Percentiles rank a stretch among this genome's conserved stretches.
These are phyloP conservation scores for Leonotis leonurus DNA, from an alignment of 257 asterid species.

Conservation along the genomic window DNA sequence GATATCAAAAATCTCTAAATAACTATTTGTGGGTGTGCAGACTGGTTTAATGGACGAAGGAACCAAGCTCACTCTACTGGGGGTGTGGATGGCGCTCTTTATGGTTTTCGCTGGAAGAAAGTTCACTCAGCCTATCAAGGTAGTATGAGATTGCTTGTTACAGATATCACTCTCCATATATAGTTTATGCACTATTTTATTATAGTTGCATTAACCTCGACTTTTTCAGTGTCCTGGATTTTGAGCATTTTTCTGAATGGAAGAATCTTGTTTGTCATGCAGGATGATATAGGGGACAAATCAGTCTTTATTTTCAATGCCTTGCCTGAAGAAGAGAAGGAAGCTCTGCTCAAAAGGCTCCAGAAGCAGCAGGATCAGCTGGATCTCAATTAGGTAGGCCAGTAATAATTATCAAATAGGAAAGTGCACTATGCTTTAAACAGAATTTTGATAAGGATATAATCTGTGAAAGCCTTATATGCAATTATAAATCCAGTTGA, in stretches of 20 bases:
- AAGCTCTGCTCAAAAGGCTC: slow-evolving; percentile 41
- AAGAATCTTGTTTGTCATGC: neutral
- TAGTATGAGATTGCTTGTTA: slow-evolving; percentile 10
- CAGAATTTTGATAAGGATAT: neutral
- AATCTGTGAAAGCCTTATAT: neutral
- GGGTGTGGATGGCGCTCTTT: too few species aligned
- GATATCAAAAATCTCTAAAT: too few species aligned
- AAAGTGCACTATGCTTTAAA: slow-evolving; percentile 4
- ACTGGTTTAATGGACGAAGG: slow-evolving; percentile 79
- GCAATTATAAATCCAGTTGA: neutral
- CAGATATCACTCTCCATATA: neutral
- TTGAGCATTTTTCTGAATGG: neutral
- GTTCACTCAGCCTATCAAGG: slow-evolving; percentile 91
- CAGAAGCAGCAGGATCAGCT: slow-evolving; percentile 33
- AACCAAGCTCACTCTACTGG: too few species aligned
- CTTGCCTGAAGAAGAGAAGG: slow-evolving; percentile 53
- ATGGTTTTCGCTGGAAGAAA: slow-evolving; percentile 85
- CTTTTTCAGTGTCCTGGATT: neutral
- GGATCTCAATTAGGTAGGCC: slow-evolving; percentile 29
- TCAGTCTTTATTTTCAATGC: slow-evolving; percentile 83
- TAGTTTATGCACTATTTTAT: neutral
- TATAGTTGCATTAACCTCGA: neutral
- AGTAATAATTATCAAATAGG: neutral
- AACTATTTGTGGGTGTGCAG: slow-evolving; percentile 30
- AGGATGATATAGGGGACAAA: slow-evolving; percentile 97